phyloP scores from a whole-genome alignment of 2,329 filamentous ascomycete species.

The Xylaria hypoxylon region DNA sequence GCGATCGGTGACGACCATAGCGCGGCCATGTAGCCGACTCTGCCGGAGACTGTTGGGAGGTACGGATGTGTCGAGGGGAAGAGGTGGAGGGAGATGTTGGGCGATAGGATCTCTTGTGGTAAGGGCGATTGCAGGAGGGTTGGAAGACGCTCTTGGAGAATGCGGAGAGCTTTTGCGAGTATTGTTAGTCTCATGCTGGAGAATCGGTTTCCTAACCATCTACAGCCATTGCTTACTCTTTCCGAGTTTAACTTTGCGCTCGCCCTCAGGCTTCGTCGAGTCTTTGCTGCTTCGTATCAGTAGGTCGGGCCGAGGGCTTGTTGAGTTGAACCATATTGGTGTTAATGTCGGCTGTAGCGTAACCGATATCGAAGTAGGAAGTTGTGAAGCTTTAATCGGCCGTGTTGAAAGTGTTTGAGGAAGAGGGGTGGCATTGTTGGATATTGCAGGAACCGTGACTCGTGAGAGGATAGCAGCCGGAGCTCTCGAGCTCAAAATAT shows the following conservation, averaged over 20 bases:
- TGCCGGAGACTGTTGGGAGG: constrained; percentile 90
- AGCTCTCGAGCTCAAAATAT: constrained; percentile 47
- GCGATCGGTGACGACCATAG: constrained; percentile 96
- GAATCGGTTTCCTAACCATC: background rate
- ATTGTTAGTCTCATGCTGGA: constrained; percentile 28
- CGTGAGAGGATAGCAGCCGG: constrained; percentile 39
- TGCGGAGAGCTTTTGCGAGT: constrained; percentile 65
- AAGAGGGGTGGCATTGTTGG: constrained; percentile 7
- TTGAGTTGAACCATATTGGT: constrained; percentile 60
- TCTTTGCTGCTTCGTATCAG: constrained; percentile 39
- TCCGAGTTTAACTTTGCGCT: constrained; percentile 71
- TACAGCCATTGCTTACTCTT: constrained; percentile 62
- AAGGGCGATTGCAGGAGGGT: constrained; percentile 74
- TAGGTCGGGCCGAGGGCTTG: constrained; percentile 48
- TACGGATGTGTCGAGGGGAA: constrained; percentile 84
- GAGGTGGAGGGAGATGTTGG: constrained; percentile 76
- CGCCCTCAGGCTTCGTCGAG: constrained; percentile 58
- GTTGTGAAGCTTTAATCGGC: constrained; percentile 32
- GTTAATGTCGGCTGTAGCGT: constrained; percentile 49
- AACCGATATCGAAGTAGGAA: constrained; percentile 30
- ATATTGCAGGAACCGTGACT: constrained; percentile 22
- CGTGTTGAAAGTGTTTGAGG: constrained; percentile 27
- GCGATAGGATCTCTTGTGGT: constrained; percentile 80
- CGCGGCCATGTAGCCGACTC: constrained; percentile 90
- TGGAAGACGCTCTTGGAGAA: constrained; percentile 74